Conservation (phyloP, 768 basidiomycete species). For the Phylloporus rhodoxanthus region DNA sequence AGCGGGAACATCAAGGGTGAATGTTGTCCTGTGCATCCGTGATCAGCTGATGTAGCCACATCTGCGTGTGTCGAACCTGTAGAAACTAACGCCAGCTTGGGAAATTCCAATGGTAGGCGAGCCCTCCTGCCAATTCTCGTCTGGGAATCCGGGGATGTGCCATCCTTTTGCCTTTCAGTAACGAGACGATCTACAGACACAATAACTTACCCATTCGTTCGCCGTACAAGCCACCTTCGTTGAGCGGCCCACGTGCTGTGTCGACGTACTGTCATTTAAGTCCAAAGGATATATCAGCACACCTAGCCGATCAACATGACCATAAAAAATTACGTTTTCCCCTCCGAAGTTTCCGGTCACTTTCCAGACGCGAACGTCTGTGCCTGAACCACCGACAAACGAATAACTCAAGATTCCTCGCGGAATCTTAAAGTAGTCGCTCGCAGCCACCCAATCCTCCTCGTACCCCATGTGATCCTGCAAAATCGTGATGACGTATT, state of each 20-base stretch:
- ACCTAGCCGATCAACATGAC: neutral
- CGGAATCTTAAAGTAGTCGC: conserved; percentile 44
- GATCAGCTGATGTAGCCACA: neutral
- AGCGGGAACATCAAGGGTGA: conserved; percentile 38
- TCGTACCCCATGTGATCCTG: conserved; percentile 54
- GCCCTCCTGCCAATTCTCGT: conserved; percentile 39
- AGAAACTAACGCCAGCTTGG: conserved; percentile 44
- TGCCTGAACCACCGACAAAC: conserved; percentile 37
- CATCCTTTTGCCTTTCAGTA: conserved; percentile 31
- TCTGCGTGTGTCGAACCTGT: conserved; percentile 28
- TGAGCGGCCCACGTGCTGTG: conserved; percentile 46
- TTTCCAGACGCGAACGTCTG: conserved; percentile 42
- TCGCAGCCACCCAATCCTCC: conserved; percentile 36
- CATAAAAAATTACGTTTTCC: conserved; percentile 30
- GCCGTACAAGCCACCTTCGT: conserved; percentile 54
- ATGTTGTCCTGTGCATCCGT: conserved; percentile 24
- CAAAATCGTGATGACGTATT: conserved; percentile 44
- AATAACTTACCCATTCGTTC: conserved; percentile 40
- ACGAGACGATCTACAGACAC: neutral
- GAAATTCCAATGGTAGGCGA: conserved; percentile 39
- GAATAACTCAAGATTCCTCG: conserved; percentile 45
- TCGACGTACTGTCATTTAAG: conserved; percentile 38
- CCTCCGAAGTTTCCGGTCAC: conserved; percentile 47
- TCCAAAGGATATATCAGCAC: neutral
- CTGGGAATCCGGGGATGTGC: conserved; percentile 55